Evolutionary conservation across 1,284 basidiomycete genomes (phyloP), one percentile per base, ranked within the genome.

Genomic region (Athelia sp.): DNA sequence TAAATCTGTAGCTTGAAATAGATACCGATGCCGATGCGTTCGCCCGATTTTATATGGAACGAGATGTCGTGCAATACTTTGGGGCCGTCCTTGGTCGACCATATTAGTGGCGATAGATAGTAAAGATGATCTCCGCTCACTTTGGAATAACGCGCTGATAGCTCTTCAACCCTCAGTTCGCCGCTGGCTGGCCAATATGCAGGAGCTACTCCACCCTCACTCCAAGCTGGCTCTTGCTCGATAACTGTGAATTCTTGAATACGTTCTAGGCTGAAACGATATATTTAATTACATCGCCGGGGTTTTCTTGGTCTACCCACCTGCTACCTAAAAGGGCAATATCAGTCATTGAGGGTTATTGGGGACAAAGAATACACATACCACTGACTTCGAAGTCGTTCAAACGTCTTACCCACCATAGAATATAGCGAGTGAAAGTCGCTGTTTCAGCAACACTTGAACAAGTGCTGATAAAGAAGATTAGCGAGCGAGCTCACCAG

Each of bases 171-270:
- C 3, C 68, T 63, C 24, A 91, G 68, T 32, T 79, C 72, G 4
- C 89, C 89, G 35, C 81, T 85, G 0, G 83, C 75, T 0, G 89
- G 89, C 88, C 89, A 91, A 52, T 85, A 81, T 0, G 88, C 88
- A 2, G 89, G 85, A 24, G 88, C 87, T 40, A 73, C 67, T 6
- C 80, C 79, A 14, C 63, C 59, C 19, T 68, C 61, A 0, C 71
- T 73, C 1, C 75, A 59, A 48, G 73, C 69, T 1, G 78, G 77
- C 60, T 91, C 89, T 60, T 89, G 85, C 49, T 87, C 86, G 49
- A 89, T 87, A 13, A 71, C 64, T 43, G 87, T 63, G 60, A 90
- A 91, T 24, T 78, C 78, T 58, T 87, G 77, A 48, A 92, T 83
- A 26, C 90, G 79, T 61, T 92, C 88, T 53, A 92, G 70, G 60